These are phyloP conservation scores for Acer saccharum DNA, from an alignment of 345 rosid genomes.

Conservation along the genomic window DNA sequence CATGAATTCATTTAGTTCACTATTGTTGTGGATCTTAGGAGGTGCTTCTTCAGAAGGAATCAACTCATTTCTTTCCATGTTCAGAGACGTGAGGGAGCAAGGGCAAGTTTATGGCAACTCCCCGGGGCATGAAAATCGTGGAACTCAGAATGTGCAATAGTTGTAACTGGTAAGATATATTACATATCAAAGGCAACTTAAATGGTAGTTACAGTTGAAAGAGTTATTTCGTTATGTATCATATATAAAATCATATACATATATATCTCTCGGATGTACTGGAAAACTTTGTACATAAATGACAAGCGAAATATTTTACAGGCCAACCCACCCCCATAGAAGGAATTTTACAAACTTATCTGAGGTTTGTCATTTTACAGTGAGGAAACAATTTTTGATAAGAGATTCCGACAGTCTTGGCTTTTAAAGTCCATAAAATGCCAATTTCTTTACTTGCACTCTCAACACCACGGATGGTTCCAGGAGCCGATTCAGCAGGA, in stretches of 20 bases:
- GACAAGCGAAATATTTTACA: conserved; percentile 5
- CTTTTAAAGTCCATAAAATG: too few species aligned
- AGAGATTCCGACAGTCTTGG: too few species aligned
- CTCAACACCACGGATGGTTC: too few species aligned
- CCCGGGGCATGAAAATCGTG: conserved; percentile 31
- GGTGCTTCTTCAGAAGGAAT: conserved; percentile 92
- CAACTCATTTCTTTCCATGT: conserved; percentile 84
- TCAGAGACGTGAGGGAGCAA: conserved; percentile 89
- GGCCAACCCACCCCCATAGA: background rate
- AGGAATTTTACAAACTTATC: too few species aligned
- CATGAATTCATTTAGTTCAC: conserved; percentile 82
- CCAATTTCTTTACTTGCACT: too few species aligned
- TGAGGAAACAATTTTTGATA: too few species aligned
- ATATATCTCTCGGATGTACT: background rate
- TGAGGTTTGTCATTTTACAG: too few species aligned
- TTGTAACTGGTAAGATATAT: background rate
- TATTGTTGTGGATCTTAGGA: conserved; percentile 90
- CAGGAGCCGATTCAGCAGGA: too few species aligned
- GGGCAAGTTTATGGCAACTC: conserved; percentile 55
- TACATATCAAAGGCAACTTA: background rate
- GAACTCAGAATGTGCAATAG: conserved; percentile 31
- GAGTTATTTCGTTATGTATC: conserved; percentile 3
- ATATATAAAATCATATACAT: background rate
- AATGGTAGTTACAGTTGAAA: background rate
- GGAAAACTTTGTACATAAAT: conserved; percentile 20